Evolutionary conservation across 805 yeast genomes (phyloP), one percentile per base, ranked within the genome.

Genomic region (Sugiyamaella americana): DNA sequence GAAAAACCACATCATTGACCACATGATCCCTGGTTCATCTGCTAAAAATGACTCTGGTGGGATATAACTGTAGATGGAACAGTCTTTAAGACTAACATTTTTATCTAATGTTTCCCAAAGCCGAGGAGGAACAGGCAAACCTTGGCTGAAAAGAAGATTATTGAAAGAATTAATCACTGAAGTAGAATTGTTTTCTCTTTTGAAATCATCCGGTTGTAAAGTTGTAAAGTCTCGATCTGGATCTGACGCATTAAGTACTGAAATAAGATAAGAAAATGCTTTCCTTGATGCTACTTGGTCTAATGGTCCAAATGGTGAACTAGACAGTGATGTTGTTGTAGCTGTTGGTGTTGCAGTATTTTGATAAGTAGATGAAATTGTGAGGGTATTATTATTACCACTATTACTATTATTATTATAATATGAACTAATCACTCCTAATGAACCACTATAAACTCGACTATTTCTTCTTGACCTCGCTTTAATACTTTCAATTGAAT

Each of bases 141-240:
- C 67, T 43, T 82, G 64, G 1, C 84, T 80, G 47, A 83, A 74
- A 56, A 91, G 73, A 3, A 89, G 71, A 55, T 87, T 86, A 63
- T 88, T 87, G 59, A 93, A 82, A 46, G 80, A 49, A 78, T 77
- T 54, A 79, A 74, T 47, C 72, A 78, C 61, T 62, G 68, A 52
- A 58, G 64, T 40, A 59, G 65, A 44, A 64, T 48, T 53, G 13
- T 53, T 50, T 39, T 69, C 76, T n/a, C 85, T 76, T 36, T 71
- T 67, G 64, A 84, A 84, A 62, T 80, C 82, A 17, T 72, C 72
- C 1, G 98, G 98, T 59, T 86, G 87, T 51, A 93, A 75, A 21
- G 83, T 76, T 10, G 94, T 76, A 58, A 91, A 93, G 61, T 93
- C 98, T 59, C 93, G 96, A 63, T 93, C 98, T 0, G 98, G 98